Conservation (phyloP, 305 asterid species). For the Caryopteris hybrid region DNA sequence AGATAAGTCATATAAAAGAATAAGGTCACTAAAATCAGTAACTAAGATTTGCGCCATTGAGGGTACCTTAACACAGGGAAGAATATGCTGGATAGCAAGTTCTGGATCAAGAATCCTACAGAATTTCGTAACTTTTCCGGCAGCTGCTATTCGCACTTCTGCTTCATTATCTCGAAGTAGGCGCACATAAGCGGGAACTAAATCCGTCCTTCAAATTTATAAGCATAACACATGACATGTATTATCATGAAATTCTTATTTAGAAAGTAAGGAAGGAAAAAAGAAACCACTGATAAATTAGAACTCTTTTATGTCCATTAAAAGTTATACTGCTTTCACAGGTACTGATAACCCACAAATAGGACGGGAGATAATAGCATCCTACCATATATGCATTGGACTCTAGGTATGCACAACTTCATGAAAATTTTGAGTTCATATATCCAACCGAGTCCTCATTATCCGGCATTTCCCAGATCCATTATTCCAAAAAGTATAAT, state of each 20-base stretch:
- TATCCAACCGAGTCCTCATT: neutral
- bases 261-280: neutral
- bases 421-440: neutral
- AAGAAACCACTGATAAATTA: neutral
- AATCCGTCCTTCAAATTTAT: conserved; percentile 56
- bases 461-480: neutral
- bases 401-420: neutral
- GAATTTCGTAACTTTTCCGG: conserved; percentile 83
- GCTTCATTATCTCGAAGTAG: conserved; percentile 96
- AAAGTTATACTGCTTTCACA: no score
- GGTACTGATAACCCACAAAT: neutral
- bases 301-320: neutral
- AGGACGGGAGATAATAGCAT: neutral
- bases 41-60: conserved; percentile 15
- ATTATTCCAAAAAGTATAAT: neutral
- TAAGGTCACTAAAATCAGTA: conserved; percentile 18
- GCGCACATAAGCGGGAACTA: conserved; percentile 96
- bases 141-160: conserved; percentile 95
- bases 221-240: conserved; percentile 8
- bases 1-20: conserved; percentile 18
- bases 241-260: neutral
- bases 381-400: neutral
- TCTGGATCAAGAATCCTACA: conserved; percentile 69
- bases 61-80: conserved; percentile 92
- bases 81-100: conserved; percentile 71